phyloP scores from a whole-genome alignment of 768 basidiomycete genomes.

The Lactifluus pinguis region DNA sequence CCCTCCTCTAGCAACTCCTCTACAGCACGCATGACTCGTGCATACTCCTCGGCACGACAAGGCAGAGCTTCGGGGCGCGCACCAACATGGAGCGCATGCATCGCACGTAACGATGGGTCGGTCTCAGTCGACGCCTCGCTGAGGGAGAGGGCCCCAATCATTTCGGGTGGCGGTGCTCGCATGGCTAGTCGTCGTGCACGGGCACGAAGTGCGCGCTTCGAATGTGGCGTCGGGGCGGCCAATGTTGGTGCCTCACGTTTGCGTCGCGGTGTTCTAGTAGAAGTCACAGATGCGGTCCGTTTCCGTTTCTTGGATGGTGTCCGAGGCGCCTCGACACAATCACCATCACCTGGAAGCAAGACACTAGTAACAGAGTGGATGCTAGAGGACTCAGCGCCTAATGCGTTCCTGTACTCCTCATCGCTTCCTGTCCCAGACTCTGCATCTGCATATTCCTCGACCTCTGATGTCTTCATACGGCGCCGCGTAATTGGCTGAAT shows the following conservation, averaged over 20 bases:
- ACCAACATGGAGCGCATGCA: slow-evolving; percentile 89
- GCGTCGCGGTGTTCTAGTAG: slow-evolving; percentile 16
- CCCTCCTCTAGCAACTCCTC: slow-evolving; percentile 86
- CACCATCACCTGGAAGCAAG: slow-evolving; percentile 19
- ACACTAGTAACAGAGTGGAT: slow-evolving; percentile 26
- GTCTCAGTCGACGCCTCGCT: slow-evolving; percentile 54
- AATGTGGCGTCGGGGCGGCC: slow-evolving; percentile 28
- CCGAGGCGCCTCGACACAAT: slow-evolving; percentile 26
- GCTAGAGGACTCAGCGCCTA: slow-evolving; percentile 28
- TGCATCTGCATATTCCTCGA: slow-evolving; percentile 5
- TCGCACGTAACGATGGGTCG: slow-evolving; percentile 69
- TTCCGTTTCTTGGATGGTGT: slow-evolving; percentile 53
- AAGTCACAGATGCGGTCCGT: slow-evolving; percentile 22
- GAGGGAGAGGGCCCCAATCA: slow-evolving; percentile 23
- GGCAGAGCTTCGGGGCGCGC: slow-evolving; percentile 85
- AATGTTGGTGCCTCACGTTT: slow-evolving; percentile 18
- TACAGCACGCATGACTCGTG: slow-evolving; percentile 61
- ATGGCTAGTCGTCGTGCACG: slow-evolving; percentile 17
- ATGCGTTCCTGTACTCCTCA: slow-evolving; percentile 14
- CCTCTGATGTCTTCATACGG: slow-evolving; percentile 7
- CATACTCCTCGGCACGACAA: slow-evolving; percentile 82
- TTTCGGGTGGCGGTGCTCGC: slow-evolving; percentile 30
- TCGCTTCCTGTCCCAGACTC: slow-evolving; percentile 9
- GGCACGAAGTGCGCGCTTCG: slow-evolving; percentile 17
- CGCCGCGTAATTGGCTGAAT: slow-evolving; percentile 3